phyloP scores from a whole-genome alignment of 2,329 filamentous ascomycete genomes.

The Pestalotiopsis sp. region DNA sequence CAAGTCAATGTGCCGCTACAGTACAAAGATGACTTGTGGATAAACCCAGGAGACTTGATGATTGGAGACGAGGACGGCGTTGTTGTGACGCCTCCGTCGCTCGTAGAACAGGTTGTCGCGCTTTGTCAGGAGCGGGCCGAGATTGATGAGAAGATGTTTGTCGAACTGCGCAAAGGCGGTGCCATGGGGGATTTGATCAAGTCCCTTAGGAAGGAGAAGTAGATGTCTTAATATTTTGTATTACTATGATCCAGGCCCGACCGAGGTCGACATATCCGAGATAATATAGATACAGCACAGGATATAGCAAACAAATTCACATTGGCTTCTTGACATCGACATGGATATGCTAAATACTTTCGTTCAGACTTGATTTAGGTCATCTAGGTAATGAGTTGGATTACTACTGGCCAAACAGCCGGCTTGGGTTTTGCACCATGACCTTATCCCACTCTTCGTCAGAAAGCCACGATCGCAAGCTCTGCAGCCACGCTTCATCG shows the following conservation, averaged over 20 bases:
- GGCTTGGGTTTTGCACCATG: slow-evolving; percentile 27
- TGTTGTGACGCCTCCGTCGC: slow-evolving; percentile 27
- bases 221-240: neutral
- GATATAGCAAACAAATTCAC: too few species aligned
- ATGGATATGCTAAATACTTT: too few species aligned
- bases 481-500: slow-evolving; percentile 15
- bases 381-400: too few species aligned
- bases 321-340: too few species aligned
- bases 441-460: slow-evolving; percentile 25
- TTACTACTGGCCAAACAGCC: slow-evolving; percentile 18
- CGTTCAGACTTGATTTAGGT: too few species aligned
- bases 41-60: slow-evolving; percentile 33
- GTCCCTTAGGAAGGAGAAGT: slow-evolving; percentile 7
- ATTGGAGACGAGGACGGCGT: slow-evolving; percentile 33
- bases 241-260: too few species aligned
- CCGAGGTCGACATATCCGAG: too few species aligned
- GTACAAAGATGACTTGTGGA: slow-evolving; percentile 29
- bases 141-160: slow-evolving; percentile 29
- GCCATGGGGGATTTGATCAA: slow-evolving; percentile 13
- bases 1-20: slow-evolving; percentile 30
- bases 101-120: slow-evolving; percentile 27
- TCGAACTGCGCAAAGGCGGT: slow-evolving; percentile 1
- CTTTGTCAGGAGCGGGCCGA: slow-evolving; percentile 32
- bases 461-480: slow-evolving; percentile 13
- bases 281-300: too few species aligned